Conservation (phyloP, 2,329 filamentous ascomycete genomes). For the Ascochyta pisi region DNA sequence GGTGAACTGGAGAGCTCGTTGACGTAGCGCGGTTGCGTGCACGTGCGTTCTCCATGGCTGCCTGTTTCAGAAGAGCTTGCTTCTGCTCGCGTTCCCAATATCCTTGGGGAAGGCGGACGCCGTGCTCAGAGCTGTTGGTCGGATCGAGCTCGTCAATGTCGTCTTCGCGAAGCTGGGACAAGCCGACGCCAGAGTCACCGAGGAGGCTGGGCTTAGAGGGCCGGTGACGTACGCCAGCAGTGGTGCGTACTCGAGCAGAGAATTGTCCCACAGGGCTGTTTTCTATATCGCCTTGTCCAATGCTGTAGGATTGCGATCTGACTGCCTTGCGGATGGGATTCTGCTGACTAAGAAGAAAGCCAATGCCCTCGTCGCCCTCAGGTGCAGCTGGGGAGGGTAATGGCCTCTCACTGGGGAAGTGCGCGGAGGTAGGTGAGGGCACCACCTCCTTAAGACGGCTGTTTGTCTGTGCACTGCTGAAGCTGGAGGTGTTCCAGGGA, state of each 20-base stretch:
- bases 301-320: constrained; percentile 95
- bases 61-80: constrained; percentile 46
- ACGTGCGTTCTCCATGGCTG: constrained; percentile 46
- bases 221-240: constrained; percentile 69
- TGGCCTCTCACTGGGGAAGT: constrained; percentile 29
- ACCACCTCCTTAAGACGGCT: constrained; percentile 43
- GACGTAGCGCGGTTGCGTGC: constrained; percentile 41
- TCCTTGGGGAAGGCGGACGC: constrained; percentile 47
- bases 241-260: constrained; percentile 57
- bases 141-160: constrained; percentile 71
- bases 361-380: constrained; percentile 58
- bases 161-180: constrained; percentile 47
- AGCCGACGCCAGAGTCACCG: constrained; percentile 59
- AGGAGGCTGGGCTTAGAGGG: constrained; percentile 80
- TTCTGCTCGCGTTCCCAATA: constrained; percentile 45
- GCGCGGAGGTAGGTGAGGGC: constrained; percentile 44
- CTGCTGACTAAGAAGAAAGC: constrained; percentile 42
- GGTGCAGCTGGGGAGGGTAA: constrained; percentile 40
- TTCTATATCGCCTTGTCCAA: constrained; percentile 78
- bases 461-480: constrained; percentile 30
- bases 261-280: constrained; percentile 54
- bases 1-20: constrained; percentile 36
- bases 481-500: constrained; percentile 52
- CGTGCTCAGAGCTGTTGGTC: constrained; percentile 62
- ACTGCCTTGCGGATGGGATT: constrained; percentile 93